Evolutionary conservation across 805 yeast species (phyloP), one percentile per base, ranked within the genome.

Genomic region (Diddensiella caesifluorescens): DNA sequence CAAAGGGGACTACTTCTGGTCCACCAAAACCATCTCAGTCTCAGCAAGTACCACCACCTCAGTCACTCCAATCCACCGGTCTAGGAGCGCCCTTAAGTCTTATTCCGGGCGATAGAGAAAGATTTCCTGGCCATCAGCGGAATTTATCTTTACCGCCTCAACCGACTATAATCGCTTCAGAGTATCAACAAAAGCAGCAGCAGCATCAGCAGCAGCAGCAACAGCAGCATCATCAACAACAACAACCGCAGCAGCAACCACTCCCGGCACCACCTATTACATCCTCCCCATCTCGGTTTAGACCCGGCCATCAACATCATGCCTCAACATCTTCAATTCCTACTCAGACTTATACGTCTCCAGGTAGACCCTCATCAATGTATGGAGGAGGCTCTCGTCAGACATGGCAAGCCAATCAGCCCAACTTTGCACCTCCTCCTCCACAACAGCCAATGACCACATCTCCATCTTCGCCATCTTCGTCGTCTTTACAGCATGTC

Each of bases 401-500:
- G n/a, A 19, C 33, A 13, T 38, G 43, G 46, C 32, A 26, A 6
- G 33, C 38, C 18, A 21, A 16, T 16, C 35, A 36, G 15, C 41
- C 49, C 40, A 9, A 36, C 28, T 28, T 37, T 45, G 50, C 50
- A 13, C 53, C 47, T 44, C 42, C 55, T 25, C 52, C 54, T n/a
- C 54, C 51, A 5, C 49, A 37, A 10, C 53, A 42, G 19, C 48
- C 51, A 4, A 41, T 48, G 27, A 35, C 46, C 15, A 39, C 45
- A 15, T 43, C 55, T n/a, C 42, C 54, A n/a, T 49, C 50, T 18
- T 43, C 51, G 1, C 47, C 57, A 12, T 48, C 50, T 12, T 41
- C 52, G n/a, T 36, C 53, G 5, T 45, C 58, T 10, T 65, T 70
- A 46, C 78, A 73, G 52, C 75, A 72, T 45, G 62, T 73, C 5